These are phyloP conservation scores for Lentinus tigrinus DNA, from an alignment of 768 basidiomycete genomes.

Conservation along the genomic window DNA sequence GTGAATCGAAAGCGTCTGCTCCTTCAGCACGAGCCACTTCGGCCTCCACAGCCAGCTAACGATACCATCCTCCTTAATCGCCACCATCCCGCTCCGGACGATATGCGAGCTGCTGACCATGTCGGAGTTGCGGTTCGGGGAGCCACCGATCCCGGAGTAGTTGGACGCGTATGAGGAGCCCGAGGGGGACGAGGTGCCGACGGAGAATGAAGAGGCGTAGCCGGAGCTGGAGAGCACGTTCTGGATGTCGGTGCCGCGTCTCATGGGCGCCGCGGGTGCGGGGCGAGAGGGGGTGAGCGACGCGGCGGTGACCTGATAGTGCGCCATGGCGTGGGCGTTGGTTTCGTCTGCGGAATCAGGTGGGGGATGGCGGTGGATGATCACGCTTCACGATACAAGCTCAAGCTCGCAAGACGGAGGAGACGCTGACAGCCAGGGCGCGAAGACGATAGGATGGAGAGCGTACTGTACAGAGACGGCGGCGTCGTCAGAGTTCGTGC, in stretches of 20 bases:
- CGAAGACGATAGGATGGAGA: conserved; percentile 1
- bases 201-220: conserved; percentile 59
- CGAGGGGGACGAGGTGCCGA: conserved; percentile 44
- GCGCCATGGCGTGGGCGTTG: conserved; percentile 39
- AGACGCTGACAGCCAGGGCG: not conserved
- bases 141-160: conserved; percentile 83
- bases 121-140: conserved; percentile 57
- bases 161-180: conserved; percentile 60
- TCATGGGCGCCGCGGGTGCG: conserved; percentile 67
- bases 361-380: too few relatives aligned
- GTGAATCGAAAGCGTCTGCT: conserved; percentile 75
- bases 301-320: conserved; percentile 47
- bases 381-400: not conserved
- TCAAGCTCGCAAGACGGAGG: not conserved
- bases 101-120: conserved; percentile 40
- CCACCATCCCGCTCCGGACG: conserved; percentile 71
- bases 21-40: conserved; percentile 86
- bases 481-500: not conserved
- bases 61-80: conserved; percentile 92
- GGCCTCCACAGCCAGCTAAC: conserved; percentile 89
- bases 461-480: not conserved
- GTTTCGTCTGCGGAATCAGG: not conserved
- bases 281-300: conserved; percentile 78
- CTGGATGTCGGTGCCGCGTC: conserved; percentile 43
- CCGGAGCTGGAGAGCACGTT: conserved; percentile 51